These are phyloP conservation scores for Rhizodiscina lignyota DNA, from an alignment of 495 filamentous ascomycete genomes.

Conservation along the genomic window DNA sequence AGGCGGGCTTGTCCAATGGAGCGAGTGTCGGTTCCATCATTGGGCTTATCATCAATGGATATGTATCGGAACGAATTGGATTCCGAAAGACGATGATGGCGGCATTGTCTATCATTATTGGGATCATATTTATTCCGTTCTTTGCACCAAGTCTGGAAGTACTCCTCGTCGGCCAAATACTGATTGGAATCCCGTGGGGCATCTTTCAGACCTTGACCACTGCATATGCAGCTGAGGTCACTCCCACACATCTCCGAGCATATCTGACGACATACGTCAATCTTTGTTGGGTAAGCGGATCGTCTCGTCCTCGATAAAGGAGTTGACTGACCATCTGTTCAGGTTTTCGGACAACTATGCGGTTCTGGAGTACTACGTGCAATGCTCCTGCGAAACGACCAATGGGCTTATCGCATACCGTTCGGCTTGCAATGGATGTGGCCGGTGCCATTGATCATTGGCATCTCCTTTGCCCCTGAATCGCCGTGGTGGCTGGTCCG, in stretches of 20 bases:
- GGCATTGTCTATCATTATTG: slow-evolving; percentile 9
- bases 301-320: no score
- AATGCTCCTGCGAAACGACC: slow-evolving; percentile 13
- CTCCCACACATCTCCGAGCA: slow-evolving; percentile 12
- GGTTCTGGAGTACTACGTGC: slow-evolving; percentile 19
- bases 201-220: slow-evolving; percentile 19
- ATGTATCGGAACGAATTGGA: slow-evolving; percentile 12
- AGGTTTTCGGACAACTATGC: slow-evolving; percentile 19
- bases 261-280: slow-evolving; percentile 20
- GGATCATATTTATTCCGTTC: slow-evolving; percentile 19
- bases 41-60: slow-evolving; percentile 19
- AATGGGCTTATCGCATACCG: slow-evolving; percentile 24
- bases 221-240: slow-evolving; percentile 19
- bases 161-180: slow-evolving; percentile 14
- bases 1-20: slow-evolving; percentile 16
- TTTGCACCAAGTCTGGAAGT: slow-evolving; percentile 11
- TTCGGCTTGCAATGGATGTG: slow-evolving; percentile 28
- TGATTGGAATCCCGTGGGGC: slow-evolving; percentile 17
- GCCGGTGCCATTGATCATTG: slow-evolving; percentile 21
- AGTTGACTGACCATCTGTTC: no score
- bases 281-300: slow-evolving; percentile 25
- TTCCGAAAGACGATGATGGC: slow-evolving; percentile 15
- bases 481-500: slow-evolving; percentile 26
- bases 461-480: slow-evolving; percentile 21
- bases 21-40: slow-evolving; percentile 19